Evolutionary conservation across 257 asterid species (phyloP), one percentile per base, ranked within the genome.

Genomic region (Solanum raphanifolium): DNA sequence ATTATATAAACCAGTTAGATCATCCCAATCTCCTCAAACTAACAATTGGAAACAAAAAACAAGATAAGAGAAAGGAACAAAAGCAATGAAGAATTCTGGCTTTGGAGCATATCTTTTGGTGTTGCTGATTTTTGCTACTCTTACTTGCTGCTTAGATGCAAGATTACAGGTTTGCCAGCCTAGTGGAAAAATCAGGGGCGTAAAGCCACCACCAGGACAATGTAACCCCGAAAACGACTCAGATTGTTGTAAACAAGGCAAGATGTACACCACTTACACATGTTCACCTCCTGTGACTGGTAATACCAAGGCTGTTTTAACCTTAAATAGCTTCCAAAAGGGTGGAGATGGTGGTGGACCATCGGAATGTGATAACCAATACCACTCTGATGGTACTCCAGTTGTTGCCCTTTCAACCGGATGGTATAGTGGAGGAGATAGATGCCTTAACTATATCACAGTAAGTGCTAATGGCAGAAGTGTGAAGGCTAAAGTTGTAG

Each of bases 321-420:
- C 92, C 4, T 35, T 92, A 4, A 90, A 92, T 88, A 91, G 94
- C 86, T 92, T 92, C 36, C 34, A 91, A 87, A 34, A 88, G 81
- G 94, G 92, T 0, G 93, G 93, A 46, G 93, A 92, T 29, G 93
- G 93, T 7, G 92, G 92, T 20, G 90, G 88, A 9, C 90, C 93
- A 0, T 91, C 92, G 2, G 92, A 91, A 31, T 90, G 94, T 25
- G 91, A 92, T 87, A 66, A 78, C 8, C 41, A 85, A 87, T 92
- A 91, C 75, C 93, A 92, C 32, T 88, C 90, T 23, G 92, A 92
- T 21, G 72, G 82, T 55, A 88, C 75, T 9, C 92, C 90, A 23
- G 91, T 91, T 0, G 92, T 91, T 6, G 93, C 94, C 0, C 82
- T 92, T 9, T 92, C 93, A 9, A 92, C 91, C 0, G 93, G 92